Percentiles rank a stretch among this genome's conserved stretches.
Conservation (phyloP, 768 basidiomycete genomes). For the Phaffia australis region DNA sequence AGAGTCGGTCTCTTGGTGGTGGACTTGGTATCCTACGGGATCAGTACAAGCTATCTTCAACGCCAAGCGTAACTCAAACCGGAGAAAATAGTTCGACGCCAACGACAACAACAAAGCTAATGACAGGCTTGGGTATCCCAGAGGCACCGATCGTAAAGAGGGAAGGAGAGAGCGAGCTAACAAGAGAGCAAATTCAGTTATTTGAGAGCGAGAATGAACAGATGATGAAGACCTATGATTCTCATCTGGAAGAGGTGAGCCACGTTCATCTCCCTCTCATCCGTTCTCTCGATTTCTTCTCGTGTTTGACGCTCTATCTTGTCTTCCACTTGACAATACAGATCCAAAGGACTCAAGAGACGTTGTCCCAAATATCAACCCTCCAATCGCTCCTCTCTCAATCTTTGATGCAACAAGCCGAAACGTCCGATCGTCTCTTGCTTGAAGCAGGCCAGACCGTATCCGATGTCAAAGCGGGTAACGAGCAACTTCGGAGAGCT, state of each 20-base stretch:
- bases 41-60: too few relatives aligned
- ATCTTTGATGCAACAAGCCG: constrained; percentile 79
- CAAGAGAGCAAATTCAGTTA: constrained; percentile 10
- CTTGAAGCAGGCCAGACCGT: constrained; percentile 87
- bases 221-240: constrained; percentile 7
- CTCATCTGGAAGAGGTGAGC: constrained; percentile 17
- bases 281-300: background rate
- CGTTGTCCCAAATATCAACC: constrained; percentile 51
- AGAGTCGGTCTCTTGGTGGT: constrained; percentile 1
- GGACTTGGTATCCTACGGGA: constrained; percentile 4
- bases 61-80: too few relatives aligned
- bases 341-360: constrained; percentile 10
- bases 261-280: background rate
- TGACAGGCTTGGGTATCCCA: constrained; percentile 1
- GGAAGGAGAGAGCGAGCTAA: constrained; percentile 4
- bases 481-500: constrained; percentile 79
- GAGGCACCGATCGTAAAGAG: constrained; percentile 15
- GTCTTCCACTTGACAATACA: background rate
- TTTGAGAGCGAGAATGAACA: constrained; percentile 16
- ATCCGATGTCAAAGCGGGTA: constrained; percentile 76
- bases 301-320: too few relatives aligned
- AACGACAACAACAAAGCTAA: background rate
- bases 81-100: background rate
- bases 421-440: constrained; percentile 83
- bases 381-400: constrained; percentile 83